Conservation (phyloP, 1,284 basidiomycete genomes). For the Trichosporon sp. region DNA sequence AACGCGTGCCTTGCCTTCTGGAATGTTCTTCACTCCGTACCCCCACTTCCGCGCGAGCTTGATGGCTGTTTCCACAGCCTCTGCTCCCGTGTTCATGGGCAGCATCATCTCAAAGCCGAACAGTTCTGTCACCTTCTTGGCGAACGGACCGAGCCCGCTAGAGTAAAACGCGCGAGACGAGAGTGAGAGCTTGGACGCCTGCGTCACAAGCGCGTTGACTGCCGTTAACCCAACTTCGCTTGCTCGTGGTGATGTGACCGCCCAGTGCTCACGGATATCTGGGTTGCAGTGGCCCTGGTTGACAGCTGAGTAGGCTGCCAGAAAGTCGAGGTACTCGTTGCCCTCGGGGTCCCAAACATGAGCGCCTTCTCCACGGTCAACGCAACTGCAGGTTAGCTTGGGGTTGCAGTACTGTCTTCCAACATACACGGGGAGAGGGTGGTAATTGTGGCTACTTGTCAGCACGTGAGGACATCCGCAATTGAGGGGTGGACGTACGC, state of each 20-base stretch:
- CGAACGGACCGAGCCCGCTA: slow-evolving; percentile 81
- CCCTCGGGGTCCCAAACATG: slow-evolving; percentile 97
- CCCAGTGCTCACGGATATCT: slow-evolving; percentile 38
- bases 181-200: slow-evolving; percentile 85
- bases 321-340: slow-evolving; percentile 88
- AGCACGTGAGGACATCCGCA: too few species aligned
- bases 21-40: slow-evolving; percentile 78
- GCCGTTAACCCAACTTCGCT: slow-evolving; percentile 51
- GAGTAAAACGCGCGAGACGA: slow-evolving; percentile 99
- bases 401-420: too few species aligned
- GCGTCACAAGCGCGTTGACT: slow-evolving; percentile 72
- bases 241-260: background rate
- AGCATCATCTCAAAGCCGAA: slow-evolving; percentile 92
- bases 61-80: slow-evolving; percentile 86
- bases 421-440: slow-evolving; percentile 88
- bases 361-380: slow-evolving; percentile 82
- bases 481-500: slow-evolving; percentile 41
- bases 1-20: slow-evolving; percentile 80
- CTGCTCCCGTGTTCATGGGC: slow-evolving; percentile 99
- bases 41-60: slow-evolving; percentile 84
- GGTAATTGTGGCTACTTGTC: slow-evolving; percentile 67
- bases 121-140: slow-evolving; percentile 74
- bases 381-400: too few species aligned
- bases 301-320: slow-evolving; percentile 93
- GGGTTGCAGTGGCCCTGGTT: slow-evolving; percentile 97